Conservation (phyloP, 2,329 filamentous ascomycete genomes). For the Neonectria neomacrospora region DNA sequence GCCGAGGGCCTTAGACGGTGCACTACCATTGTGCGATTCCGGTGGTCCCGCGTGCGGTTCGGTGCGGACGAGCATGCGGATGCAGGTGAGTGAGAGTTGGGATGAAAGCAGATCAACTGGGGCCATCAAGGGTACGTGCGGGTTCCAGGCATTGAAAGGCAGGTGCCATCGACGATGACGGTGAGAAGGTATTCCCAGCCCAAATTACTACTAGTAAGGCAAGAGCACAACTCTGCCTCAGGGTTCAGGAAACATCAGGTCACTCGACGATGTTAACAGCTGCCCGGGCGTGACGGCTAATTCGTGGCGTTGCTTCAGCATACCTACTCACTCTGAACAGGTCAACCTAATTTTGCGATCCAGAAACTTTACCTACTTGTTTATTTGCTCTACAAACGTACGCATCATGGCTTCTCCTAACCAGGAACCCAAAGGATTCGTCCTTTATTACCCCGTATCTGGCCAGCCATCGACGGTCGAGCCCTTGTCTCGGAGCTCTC, state of each 20-base stretch:
- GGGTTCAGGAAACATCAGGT: neutral
- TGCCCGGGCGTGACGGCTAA: neutral
- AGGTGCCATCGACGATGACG: neutral
- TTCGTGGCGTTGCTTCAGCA: neutral
- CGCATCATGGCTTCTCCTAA: neutral
- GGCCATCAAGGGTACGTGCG: constrained; percentile 5
- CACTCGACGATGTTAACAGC: neutral
- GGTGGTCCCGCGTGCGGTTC: constrained; percentile 6
- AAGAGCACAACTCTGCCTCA: constrained; percentile 8
- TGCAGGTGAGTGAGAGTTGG: neutral
- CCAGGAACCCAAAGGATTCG: neutral
- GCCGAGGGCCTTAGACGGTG: neutral
- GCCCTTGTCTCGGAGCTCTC: neutral
- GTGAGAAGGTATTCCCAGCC: constrained; percentile 1
- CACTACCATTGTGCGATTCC: neutral
- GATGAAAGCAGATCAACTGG: neutral
- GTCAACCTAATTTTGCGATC: neutral
- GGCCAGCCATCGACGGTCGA: neutral
- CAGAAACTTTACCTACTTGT: neutral
- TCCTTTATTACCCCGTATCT: neutral
- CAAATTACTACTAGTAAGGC: constrained; percentile 4
- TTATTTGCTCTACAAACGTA: neutral
- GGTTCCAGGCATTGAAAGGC: neutral
- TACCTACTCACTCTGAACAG: neutral
- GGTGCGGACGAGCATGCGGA: neutral